Percentiles rank a stretch among this genome's conserved stretches.
Evolutionary conservation across 768 basidiomycete genomes (phyloP).

Genomic region (Suillus sp.): DNA sequence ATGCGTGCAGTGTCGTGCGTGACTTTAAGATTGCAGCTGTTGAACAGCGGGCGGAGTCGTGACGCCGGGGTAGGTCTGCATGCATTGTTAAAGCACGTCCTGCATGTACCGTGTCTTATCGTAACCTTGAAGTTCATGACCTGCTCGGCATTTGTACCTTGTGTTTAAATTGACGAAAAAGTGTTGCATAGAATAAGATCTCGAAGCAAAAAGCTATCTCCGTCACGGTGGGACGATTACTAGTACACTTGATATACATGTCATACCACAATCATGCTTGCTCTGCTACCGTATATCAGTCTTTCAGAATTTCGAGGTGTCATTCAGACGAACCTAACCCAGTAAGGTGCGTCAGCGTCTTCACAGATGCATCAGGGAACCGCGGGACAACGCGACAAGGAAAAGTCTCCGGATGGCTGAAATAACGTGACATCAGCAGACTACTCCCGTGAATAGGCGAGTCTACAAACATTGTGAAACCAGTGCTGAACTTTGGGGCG

Average conservation of each 20-base stretch:
- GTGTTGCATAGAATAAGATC: background rate
- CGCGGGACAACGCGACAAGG: conserved; percentile 1
- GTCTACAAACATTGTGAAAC: background rate
- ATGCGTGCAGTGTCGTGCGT: too few species aligned
- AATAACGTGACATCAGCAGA: background rate
- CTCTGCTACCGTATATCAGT: background rate
- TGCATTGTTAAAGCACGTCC: conserved; percentile 59
- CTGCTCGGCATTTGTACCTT: background rate
- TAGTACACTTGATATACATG: background rate
- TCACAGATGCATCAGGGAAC: background rate
- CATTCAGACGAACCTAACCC: background rate
- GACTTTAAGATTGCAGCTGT: too few species aligned
- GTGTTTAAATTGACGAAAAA: background rate
- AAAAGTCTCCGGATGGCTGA: background rate
- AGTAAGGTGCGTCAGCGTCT: background rate
- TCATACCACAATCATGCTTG: background rate
- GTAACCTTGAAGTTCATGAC: background rate
- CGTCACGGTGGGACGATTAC: background rate
- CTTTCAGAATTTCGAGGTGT: background rate
- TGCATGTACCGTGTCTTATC: background rate
- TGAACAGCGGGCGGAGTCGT: too few species aligned
- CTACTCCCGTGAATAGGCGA: background rate
- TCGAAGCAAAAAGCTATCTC: background rate
- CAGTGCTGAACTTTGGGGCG: background rate
- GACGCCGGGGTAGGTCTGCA: too few species aligned